Evolutionary conservation across 805 yeast species (phyloP).

Genomic region (Barnettozyma botsteinii): DNA sequence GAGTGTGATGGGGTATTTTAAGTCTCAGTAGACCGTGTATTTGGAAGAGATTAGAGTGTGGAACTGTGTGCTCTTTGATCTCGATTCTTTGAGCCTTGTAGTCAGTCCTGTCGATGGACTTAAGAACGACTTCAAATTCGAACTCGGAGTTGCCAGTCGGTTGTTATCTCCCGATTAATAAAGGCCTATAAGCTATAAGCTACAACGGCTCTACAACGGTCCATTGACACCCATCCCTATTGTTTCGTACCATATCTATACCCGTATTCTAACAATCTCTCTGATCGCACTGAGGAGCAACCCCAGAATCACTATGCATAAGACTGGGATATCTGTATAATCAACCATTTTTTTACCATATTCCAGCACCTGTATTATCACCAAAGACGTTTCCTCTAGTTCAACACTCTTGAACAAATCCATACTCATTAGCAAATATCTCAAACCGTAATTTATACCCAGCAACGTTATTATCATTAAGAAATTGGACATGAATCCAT

Average conservation of each 20-base stretch:
- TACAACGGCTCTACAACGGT: no score
- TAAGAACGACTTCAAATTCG: not conserved
- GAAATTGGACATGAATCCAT: slow-evolving; percentile 1
- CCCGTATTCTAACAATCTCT: no score
- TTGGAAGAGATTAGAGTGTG: no score
- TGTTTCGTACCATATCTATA: no score
- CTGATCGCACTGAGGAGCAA: no score
- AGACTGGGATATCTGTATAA: not conserved
- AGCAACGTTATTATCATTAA: not conserved
- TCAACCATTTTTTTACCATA: not conserved
- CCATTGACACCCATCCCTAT: no score
- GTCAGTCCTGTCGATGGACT: not conserved
- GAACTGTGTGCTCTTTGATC: no score
- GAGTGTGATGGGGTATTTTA: no score
- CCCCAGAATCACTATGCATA: not conserved
- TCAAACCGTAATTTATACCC: not conserved
- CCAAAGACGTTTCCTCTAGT: no score
- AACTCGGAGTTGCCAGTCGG: not conserved
- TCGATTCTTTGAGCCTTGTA: not conserved
- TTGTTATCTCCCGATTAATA: no score
- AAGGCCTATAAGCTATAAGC: no score
- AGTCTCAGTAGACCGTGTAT: no score
- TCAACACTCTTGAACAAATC: not conserved
- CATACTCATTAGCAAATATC: not conserved
- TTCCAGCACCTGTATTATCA: not conserved